Evolutionary conservation across 805 yeast genomes (phyloP).

Genomic region (Barnettozyma californica): DNA sequence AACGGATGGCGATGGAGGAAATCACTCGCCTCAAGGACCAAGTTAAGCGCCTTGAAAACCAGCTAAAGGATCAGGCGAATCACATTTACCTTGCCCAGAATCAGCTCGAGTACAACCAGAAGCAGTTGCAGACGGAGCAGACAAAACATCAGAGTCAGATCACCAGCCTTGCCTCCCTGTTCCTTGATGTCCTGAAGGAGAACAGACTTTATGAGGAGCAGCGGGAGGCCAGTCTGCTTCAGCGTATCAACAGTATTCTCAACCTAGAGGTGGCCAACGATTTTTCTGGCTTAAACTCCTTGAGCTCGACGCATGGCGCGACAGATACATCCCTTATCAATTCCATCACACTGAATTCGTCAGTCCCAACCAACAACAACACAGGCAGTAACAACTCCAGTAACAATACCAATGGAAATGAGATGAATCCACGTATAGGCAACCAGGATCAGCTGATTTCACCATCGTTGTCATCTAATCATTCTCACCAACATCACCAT

Average conservation of each 20-base stretch:
- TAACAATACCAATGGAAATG: constrained; percentile 4
- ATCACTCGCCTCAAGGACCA: constrained; percentile 21
- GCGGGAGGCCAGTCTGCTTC: constrained; percentile 19
- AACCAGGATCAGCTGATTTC: constrained; percentile 18
- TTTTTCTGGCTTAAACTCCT: constrained; percentile 11
- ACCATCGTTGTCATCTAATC: constrained; percentile 14
- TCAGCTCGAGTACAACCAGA: constrained; percentile 21
- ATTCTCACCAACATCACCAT: constrained; percentile 9
- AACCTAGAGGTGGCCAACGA: constrained; percentile 17
- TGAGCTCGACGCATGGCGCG: constrained; percentile 9
- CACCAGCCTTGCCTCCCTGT: constrained; percentile 19
- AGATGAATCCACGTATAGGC: constrained; percentile 14
- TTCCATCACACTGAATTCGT: constrained; percentile 20
- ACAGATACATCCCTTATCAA: constrained; percentile 18
- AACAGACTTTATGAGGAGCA: constrained; percentile 22
- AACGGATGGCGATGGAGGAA: constrained; percentile 15
- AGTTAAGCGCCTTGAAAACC: constrained; percentile 20
- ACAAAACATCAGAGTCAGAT: constrained; percentile 23
- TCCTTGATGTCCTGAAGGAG: constrained; percentile 23
- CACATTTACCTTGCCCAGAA: constrained; percentile 22
- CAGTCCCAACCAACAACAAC: constrained; percentile 3
- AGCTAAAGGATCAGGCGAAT: constrained; percentile 21
- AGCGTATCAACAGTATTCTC: constrained; percentile 20
- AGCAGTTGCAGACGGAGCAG: constrained; percentile 22
- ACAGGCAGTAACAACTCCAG: not conserved